Base-by-base conservation (phyloP, 108 stramenopile genomes). In the Conticribra guillardii region DNA sequence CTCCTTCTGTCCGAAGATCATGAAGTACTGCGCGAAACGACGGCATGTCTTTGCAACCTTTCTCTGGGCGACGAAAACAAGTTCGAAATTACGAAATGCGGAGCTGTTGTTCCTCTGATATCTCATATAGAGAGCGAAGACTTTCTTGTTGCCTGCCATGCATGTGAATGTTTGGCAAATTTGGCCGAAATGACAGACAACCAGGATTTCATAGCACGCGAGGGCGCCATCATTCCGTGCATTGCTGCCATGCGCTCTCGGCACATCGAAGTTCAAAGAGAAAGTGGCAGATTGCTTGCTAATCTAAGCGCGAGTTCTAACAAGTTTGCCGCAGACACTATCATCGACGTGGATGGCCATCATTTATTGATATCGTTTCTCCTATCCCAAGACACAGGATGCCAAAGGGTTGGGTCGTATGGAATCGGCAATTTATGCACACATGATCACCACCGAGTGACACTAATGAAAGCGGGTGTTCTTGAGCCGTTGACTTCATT, bases 371-470 rank as follows among this genome's bases (percentile, higher is more conserved):
- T 87, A 59, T 91, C 90, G 5, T 93, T 84, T 71, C 80, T 95
- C 17, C 64, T 87, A 16, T 87, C 85, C n/a, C 88, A 88, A 28
- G 94, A 95, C 69, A 74, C 82, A 24, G 74, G 82, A 1, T 89
- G 82, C 31, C 90, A 91, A 74, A 64, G 86, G 16, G 87, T 89
- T 11, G 94, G 92, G 11, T 80, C 92, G 4, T 69, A 91, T 53
- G 92, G 94, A 4, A 86, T 95, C 49, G 87, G 87, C 0, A 95
- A 95, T 75, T 68, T 95, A 9, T 88, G 89, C 64, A 89, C 94
- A 21, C 71, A 82, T 52, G 60, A 76, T 9, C 60, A 59, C 30
- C 87, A 84, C 34, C 77, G 89, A 44, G 83, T 74, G 19, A 68
- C 71, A 2, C 75, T 95, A 44, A 82, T 90, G 68, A 75, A 81